These are phyloP conservation scores for Polytrichum formosum DNA, from an alignment of 225 moss, liverwort and hornwort species.

Conservation along the genomic window DNA sequence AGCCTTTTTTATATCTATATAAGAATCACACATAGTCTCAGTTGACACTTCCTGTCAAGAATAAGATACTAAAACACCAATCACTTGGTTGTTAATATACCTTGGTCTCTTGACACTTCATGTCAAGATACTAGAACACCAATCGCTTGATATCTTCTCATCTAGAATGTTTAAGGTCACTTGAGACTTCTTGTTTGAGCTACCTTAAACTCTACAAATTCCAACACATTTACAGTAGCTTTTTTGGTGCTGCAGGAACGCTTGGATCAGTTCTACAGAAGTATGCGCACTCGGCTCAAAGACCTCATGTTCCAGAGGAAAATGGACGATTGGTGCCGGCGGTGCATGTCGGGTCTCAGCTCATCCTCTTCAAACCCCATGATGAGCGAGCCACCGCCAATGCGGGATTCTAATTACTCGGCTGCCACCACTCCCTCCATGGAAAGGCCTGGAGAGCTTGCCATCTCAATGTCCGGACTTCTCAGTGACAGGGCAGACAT, in stretches of 20 bases:
- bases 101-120: too few relatives aligned
- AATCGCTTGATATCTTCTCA: too few relatives aligned
- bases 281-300: slow-evolving; percentile 8
- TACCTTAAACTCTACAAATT: too few relatives aligned
- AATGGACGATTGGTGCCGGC: slow-evolving; percentile 16
- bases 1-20: too few relatives aligned
- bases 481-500: slow-evolving; percentile 1
- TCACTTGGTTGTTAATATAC: too few relatives aligned
- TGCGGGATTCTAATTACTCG: slow-evolving; percentile 5
- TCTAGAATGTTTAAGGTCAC: too few relatives aligned
- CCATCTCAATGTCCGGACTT: slow-evolving; percentile 9
- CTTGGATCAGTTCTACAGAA: slow-evolving; percentile 10
- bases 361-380: not conserved
- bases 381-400: slow-evolving; percentile 3
- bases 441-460: slow-evolving; percentile 2
- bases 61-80: too few relatives aligned
- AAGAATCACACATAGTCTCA: too few relatives aligned
- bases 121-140: too few relatives aligned
- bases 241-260: slow-evolving; percentile 1
- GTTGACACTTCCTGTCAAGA: too few relatives aligned
- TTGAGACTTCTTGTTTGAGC: too few relatives aligned
- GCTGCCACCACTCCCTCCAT: slow-evolving; percentile 1
- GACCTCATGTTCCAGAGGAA: slow-evolving; percentile 11
- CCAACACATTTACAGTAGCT: too few relatives aligned
- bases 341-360: slow-evolving; percentile 7